phyloP scores from a whole-genome alignment of 1,139 yeast genomes.

The Scheffersomyces quercinus region DNA sequence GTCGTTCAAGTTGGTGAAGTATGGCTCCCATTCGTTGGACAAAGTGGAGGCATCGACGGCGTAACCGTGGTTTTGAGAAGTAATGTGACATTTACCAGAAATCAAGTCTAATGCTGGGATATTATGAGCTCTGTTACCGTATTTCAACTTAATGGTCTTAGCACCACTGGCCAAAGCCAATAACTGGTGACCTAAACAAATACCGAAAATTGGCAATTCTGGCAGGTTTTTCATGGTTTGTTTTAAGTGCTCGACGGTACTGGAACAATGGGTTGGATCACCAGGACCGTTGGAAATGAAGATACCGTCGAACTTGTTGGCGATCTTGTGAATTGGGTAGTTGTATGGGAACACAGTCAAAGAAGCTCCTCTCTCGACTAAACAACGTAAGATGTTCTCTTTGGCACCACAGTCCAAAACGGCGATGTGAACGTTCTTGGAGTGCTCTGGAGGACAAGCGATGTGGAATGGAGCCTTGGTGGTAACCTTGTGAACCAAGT shows the following conservation, averaged over 20 bases:
- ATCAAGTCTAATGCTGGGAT: slow-evolving; percentile 90
- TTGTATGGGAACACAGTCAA: slow-evolving; percentile 95
- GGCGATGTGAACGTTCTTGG: slow-evolving; percentile 74
- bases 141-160: slow-evolving; percentile 85
- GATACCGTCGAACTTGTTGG: slow-evolving; percentile 89
- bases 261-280: slow-evolving; percentile 91
- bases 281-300: slow-evolving; percentile 98
- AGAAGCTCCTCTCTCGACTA: slow-evolving; percentile 93
- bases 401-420: slow-evolving; percentile 97
- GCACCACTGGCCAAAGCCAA: slow-evolving; percentile 95
- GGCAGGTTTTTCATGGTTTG: slow-evolving; percentile 62
- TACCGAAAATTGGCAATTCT: slow-evolving; percentile 91
- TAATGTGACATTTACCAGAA: slow-evolving; percentile 92
- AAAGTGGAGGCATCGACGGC: slow-evolving; percentile 87
- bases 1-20: slow-evolving; percentile 90
- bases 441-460: slow-evolving; percentile 59
- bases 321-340: slow-evolving; percentile 88
- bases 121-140: slow-evolving; percentile 98
- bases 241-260: slow-evolving; percentile 74
- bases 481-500: slow-evolving; percentile 90
- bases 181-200: slow-evolving; percentile 95
- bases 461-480: slow-evolving; percentile 95
- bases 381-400: slow-evolving; percentile 91
- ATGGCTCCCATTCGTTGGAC: slow-evolving; percentile 76
- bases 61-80: slow-evolving; percentile 98